Evolutionary conservation across 371 early-diverging fungal species (phyloP), one percentile per base, ranked within the genome.

Genomic region (Mortierella sp.): DNA sequence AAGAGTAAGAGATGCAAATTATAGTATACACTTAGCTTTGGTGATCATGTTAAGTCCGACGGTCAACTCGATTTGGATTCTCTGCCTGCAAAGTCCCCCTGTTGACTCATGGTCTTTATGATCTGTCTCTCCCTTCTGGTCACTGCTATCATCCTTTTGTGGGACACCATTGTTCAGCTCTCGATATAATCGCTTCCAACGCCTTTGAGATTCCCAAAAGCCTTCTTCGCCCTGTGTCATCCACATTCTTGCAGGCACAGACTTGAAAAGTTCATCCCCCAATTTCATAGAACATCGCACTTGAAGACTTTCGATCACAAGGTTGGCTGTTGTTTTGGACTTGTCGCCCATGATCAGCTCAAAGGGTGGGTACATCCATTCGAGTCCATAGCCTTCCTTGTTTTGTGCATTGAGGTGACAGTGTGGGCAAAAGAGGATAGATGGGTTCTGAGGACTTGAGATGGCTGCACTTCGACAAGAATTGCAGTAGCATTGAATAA

Each of bases 401-500:
- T 18, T 30, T 56, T 70, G 64, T 28, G 71, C 60, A 44, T 70
- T 64, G 4, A 65, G 66, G 50, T 71, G 72, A 14, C 72, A 71
- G 19, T 64, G 52, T 9, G 65, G 66, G 26, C 72, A 71, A 43
- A 65, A 65, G 9, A 65, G 21, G 43, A 71, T 65, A 7, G 62
- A n/a, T 1, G 72, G 72, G 23, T 65, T 71, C 57, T 71, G 72
- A 29, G 72, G 72, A 0, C 62, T 65, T 0, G 66, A 56, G 7
- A 61, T 66, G 6, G 66, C 66, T 12, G 60, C 21, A 1, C 66
- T 57, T 1, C 53, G 23, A 57, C 72, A 71, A 1, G 25, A 65
- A n/a, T 60, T 60, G 48, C 72, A 71, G 46, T 65, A 71, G 51
- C 72, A 65, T 26, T 61, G 60, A 26, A 71, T 71, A 23, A 65